Evolutionary conservation across 208 protist genomes (phyloP).

Genomic region (Plasmodiophora brassicae): DNA sequence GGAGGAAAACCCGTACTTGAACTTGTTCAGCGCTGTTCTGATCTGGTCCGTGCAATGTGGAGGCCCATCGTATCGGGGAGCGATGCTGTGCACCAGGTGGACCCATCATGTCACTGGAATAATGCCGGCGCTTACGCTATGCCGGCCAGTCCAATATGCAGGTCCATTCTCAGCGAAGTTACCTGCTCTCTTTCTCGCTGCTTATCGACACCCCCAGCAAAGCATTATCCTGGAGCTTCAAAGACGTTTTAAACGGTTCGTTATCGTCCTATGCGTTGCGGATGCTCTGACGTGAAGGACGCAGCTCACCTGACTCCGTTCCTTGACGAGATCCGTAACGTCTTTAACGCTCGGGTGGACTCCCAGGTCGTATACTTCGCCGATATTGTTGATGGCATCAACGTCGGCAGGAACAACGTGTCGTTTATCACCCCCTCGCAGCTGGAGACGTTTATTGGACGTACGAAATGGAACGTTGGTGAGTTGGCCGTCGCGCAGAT

Average conservation of each 20-base stretch:
- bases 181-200: conserved; percentile 15
- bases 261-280: neutral
- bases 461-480: conserved; percentile 30
- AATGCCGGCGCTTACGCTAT: neutral
- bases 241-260: neutral
- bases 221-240: neutral
- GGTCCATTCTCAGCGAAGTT: neutral
- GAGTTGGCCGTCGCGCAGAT: neutral
- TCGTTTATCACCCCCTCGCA: neutral
- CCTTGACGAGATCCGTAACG: neutral
- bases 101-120: neutral
- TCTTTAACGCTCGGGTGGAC: neutral
- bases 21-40: neutral
- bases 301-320: neutral
- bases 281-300: no score
- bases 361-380: conserved; percentile 10
- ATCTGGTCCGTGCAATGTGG: neutral
- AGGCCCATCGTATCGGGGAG: neutral
- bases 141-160: neutral
- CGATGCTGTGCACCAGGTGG: neutral
- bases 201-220: neutral
- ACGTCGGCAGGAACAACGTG: neutral
- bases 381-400: neutral
- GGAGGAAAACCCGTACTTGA: neutral
- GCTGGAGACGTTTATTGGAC: neutral